Evolutionary conservation across 306 rosid genomes (phyloP).

Genomic region (Cicer cuneatum): DNA sequence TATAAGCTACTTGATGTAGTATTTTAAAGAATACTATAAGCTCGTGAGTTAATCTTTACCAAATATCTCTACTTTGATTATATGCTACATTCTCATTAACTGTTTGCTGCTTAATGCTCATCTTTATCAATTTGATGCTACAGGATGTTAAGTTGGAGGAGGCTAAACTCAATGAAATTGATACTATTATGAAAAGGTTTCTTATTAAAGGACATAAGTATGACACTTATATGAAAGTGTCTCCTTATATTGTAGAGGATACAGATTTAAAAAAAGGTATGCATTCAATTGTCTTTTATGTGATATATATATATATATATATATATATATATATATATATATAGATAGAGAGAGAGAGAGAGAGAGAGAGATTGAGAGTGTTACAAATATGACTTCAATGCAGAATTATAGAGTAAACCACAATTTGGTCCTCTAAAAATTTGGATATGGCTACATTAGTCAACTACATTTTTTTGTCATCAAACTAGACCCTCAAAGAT

Average conservation of each 20-base stretch:
- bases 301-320: not conserved
- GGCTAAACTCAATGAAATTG: slow-evolving; percentile 38
- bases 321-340: too few relatives aligned
- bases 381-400: not conserved
- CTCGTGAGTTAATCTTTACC: too few relatives aligned
- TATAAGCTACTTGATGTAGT: not conserved
- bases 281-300: slow-evolving; percentile 20
- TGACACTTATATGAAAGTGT: slow-evolving; percentile 55
- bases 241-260: slow-evolving; percentile 64
- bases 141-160: slow-evolving; percentile 57
- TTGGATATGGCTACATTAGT: not conserved
- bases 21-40: not conserved
- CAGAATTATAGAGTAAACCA: not conserved
- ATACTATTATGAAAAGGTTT: slow-evolving; percentile 31
- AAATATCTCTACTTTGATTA: too few relatives aligned
- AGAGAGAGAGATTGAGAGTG: too few relatives aligned
- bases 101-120: not conserved
- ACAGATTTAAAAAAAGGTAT: slow-evolving; percentile 48
- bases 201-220: slow-evolving; percentile 29
- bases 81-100: not conserved
- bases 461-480: not conserved
- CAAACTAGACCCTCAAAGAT: not conserved
- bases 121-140: slow-evolving; percentile 30
- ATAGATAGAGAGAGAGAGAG: too few relatives aligned
- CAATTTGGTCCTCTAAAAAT: slow-evolving; percentile 7